Base-by-base conservation (phyloP, 2,329 filamentous ascomycete genomes). In the Blastomyces silverae region DNA sequence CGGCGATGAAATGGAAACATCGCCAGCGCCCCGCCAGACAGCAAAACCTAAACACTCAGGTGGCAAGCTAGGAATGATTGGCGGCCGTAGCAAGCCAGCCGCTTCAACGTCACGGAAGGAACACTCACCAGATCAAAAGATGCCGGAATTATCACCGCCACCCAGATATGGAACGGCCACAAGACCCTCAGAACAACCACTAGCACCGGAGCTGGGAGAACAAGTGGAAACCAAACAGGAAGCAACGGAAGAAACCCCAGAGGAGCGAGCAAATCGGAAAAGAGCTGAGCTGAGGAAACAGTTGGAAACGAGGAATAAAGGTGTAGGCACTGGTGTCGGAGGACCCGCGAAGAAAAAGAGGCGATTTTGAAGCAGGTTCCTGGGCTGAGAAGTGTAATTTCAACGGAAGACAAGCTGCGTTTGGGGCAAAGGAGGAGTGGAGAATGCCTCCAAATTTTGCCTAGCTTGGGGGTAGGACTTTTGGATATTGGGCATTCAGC, bases 251-350 rank as follows among this genome's bases (percentile, higher is more conserved):
- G 77, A 80, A 65, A 80, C 81, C 2, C 80, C 80, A 11, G 77
- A 83, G 66, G 80, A 86, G 64, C 80, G 79, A 63, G 84, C 84
- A 2, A 77, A 85, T 66, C 77, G 80, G 63, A 85, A 81, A 68
- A 77, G 85, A 15, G 78, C 82, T 61, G 82, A 85, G 70, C 71
- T 88, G 66, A 87, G 85, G 71, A 77, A 81, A 22, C 76, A 81
- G 53, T 70, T 85, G 20, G 81, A 81, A 62, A 76, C 56, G 34
- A 75, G 64, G 83, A 82, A 70, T 79, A 80, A 37, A 83, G 82
- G 68, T 80, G 78, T 10, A 62, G 48, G 31, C 44, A 46, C 28
- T 13, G 52, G 39, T 39, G 39, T 10, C 13, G 64, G 53, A 20
- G 58, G 59, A n/a, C 79, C 80, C 11, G 77, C 72, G 22, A 86